Evolutionary conservation across 1,139 yeast species (phyloP).

Genomic region (Candida smagusa): DNA sequence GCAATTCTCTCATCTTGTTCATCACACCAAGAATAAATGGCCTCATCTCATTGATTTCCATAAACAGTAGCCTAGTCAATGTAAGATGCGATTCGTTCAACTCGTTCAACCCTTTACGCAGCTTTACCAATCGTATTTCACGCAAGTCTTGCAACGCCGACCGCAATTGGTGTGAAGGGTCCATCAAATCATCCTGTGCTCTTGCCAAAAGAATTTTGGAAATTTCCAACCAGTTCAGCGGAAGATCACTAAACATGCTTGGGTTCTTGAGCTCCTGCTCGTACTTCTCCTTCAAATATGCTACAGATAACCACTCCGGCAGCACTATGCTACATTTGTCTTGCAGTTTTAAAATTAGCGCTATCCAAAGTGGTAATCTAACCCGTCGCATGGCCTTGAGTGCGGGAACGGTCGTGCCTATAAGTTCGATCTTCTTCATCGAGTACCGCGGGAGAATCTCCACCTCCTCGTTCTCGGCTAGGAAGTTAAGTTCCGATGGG

Average conservation of each 20-base stretch:
- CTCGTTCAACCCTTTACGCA: slow-evolving; percentile 72
- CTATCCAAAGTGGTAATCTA: slow-evolving; percentile 84
- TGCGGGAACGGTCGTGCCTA: slow-evolving; percentile 55
- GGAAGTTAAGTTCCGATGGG: slow-evolving; percentile 77
- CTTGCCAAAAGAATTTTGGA: slow-evolving; percentile 62
- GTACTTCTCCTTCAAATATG: slow-evolving; percentile 54
- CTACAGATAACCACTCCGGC: slow-evolving; percentile 79
- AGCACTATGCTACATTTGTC: slow-evolving; percentile 81
- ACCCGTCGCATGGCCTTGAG: slow-evolving; percentile 68
- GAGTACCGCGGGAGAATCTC: slow-evolving; percentile 74
- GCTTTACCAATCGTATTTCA: slow-evolving; percentile 78
- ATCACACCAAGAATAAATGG: slow-evolving; percentile 78
- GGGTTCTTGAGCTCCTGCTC: slow-evolving; percentile 64
- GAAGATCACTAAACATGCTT: slow-evolving; percentile 65
- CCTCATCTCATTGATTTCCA: slow-evolving; percentile 86
- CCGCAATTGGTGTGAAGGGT: slow-evolving; percentile 61
- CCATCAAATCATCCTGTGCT: slow-evolving; percentile 75
- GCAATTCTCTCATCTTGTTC: slow-evolving; percentile 65
- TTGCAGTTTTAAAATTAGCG: slow-evolving; percentile 77
- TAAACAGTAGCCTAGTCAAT: slow-evolving; percentile 73
- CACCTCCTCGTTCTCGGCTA: slow-evolving; percentile 77
- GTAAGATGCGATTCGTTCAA: slow-evolving; percentile 82
- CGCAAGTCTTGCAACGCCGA: slow-evolving; percentile 77
- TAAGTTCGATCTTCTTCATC: slow-evolving; percentile 58
- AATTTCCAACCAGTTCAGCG: slow-evolving; percentile 85